phyloP scores from a whole-genome alignment of 2,329 filamentous ascomycete species.

The Fusarium citri region DNA sequence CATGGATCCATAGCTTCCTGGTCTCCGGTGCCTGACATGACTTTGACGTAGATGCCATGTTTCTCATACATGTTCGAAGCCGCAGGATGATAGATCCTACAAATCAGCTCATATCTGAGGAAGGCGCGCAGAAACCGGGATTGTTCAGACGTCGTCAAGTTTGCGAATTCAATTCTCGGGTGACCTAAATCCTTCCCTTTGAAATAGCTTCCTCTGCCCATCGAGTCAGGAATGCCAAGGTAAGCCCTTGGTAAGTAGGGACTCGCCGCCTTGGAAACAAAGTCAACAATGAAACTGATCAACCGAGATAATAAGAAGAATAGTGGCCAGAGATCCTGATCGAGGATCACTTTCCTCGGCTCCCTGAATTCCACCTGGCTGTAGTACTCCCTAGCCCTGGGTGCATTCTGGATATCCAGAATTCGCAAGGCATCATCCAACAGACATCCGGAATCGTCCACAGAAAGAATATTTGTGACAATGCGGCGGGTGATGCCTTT shows the following conservation, averaged over 20 bases:
- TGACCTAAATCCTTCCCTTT: not conserved
- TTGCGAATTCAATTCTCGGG: not conserved
- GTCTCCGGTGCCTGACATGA: not conserved
- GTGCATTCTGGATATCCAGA: not conserved
- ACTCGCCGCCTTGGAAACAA: not conserved
- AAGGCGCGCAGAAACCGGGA: not conserved
- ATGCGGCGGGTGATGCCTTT: not conserved
- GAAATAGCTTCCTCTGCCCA: not conserved
- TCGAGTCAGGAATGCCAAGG: not conserved
- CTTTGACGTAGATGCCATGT: not conserved
- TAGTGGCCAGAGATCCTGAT: too few relatives aligned
- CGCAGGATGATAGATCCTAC: not conserved
- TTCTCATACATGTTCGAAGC: not conserved
- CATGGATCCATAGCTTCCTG: not conserved
- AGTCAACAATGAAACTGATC: not conserved
- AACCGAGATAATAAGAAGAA: not conserved
- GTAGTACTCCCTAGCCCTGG: rapidly evolving
- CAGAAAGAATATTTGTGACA: not conserved
- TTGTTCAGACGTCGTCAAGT: not conserved
- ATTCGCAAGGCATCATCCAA: not conserved
- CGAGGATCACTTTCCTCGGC: not conserved
- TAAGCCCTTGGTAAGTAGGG: not conserved
- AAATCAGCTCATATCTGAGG: not conserved
- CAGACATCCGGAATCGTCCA: not conserved
- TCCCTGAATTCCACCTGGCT: too few relatives aligned